Evolutionary conservation across 2,329 filamentous ascomycete species (phyloP), one percentile per base, ranked within the genome.

Genomic region (Rhynchosporium agropyri): DNA sequence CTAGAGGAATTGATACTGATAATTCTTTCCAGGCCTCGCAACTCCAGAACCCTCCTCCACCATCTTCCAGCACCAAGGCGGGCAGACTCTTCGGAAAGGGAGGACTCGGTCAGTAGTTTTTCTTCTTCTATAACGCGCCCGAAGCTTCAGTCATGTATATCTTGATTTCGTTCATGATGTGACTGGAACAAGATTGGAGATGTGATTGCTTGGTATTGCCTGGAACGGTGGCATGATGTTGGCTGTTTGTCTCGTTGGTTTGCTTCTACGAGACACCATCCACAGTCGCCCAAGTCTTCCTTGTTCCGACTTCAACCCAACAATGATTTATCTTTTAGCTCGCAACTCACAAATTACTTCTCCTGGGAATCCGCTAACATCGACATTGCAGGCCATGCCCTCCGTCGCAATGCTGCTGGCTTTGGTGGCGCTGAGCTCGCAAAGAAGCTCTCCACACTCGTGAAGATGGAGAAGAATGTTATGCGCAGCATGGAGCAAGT

Each of bases 401-500:
- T 93, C 76, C 89, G 90, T 72, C 84, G 87, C 73, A 89, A 89
- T 72, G 83, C 90, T 49, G 89, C 90, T 67, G 90, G 90, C 70
- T 88, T 89, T 71, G 92, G 92, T 69, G 85, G 86, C 67, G 85
- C 73, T 56, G 95, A 99, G 74, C 88, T 99, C 63, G 90, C 95
- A 63, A 97, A 97, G 85, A 99, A 99, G 85, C 88, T 99, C 67
- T 92, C 93, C 46, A 91, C 96, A 81, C 86, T 99, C 59, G 95
- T 99, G 68, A 99, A 99, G 86, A 99, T 99, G 95, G 95, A 99
- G 82, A 99, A 99, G 88, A 98, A 99, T 76, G 91, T 97, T 62
- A 99, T 99, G 95, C 92, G 95, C 78, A 97, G 92, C 77, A 88
- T 98, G 84, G 95, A 99, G 77, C 84, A 92, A 56, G 95, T 98